Percentiles rank a stretch among this genome's conserved stretches.
phyloP scores from a whole-genome alignment of 1,139 yeast species.

The Pichia sp. region DNA sequence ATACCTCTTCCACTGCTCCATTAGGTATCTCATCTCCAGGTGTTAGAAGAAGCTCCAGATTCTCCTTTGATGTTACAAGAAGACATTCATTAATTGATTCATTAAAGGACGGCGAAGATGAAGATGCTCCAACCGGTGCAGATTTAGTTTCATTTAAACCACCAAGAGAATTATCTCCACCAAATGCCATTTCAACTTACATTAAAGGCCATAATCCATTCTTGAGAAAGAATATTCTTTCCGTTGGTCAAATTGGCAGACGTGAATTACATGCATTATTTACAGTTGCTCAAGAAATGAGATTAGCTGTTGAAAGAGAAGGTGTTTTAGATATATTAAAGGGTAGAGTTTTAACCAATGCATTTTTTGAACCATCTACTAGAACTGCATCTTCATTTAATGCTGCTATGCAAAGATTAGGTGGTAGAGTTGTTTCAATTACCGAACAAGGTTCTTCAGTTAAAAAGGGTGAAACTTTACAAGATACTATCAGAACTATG shows the following conservation, averaged over 20 bases:
- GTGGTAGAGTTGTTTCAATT: slow-evolving; percentile 93
- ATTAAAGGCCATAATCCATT: slow-evolving; percentile 82
- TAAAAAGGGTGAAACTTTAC: slow-evolving; percentile 96
- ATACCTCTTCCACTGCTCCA: slow-evolving; percentile 8
- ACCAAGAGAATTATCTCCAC: slow-evolving; percentile 62
- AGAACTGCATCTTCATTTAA: slow-evolving; percentile 95
- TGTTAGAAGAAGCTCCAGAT: slow-evolving; percentile 34
- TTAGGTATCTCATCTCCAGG: slow-evolving; percentile 20
- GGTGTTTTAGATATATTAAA: slow-evolving; percentile 87
- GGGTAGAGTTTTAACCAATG: slow-evolving; percentile 88
- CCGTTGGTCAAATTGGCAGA: slow-evolving; percentile 82
- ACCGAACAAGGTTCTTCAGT: slow-evolving; percentile 83
- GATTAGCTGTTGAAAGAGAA: slow-evolving; percentile 92
- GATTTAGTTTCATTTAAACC: slow-evolving; percentile 73
- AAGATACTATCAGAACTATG: slow-evolving; percentile 90
- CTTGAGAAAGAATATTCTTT: slow-evolving; percentile 77
- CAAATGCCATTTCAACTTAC: slow-evolving; percentile 67
- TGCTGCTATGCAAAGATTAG: slow-evolving; percentile 99
- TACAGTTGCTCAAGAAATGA: slow-evolving; percentile 96
- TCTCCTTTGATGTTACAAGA: slow-evolving; percentile 41
- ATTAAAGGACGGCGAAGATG: slow-evolving; percentile 33
- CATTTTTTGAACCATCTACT: slow-evolving; percentile 98
- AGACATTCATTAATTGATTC: slow-evolving; percentile 33
- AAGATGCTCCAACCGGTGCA: slow-evolving; percentile 56
- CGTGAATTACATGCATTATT: slow-evolving; percentile 86